Conservation (phyloP, 1,139 yeast species). For the Magnusiomyces fungicola region DNA sequence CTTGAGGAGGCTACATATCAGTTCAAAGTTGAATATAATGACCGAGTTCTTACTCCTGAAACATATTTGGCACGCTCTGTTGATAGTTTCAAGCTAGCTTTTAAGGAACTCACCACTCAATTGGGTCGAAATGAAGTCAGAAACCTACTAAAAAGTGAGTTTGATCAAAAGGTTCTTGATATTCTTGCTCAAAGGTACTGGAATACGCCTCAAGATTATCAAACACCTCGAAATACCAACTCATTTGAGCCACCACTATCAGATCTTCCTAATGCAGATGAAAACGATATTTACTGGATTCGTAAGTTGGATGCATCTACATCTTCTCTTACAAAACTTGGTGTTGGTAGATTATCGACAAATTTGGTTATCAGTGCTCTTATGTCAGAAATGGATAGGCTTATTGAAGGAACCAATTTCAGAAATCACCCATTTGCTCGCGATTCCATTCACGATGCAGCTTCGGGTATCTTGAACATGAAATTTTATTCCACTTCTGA, state of each 20-base stretch:
- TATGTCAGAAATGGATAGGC: conserved; percentile 64
- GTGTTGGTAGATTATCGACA: conserved; percentile 88
- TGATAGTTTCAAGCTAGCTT: conserved; percentile 76
- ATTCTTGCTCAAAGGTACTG: conserved; percentile 85
- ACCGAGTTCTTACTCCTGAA: conserved; percentile 86
- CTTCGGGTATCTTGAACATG: conserved; percentile 64
- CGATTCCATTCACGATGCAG: conserved; percentile 77
- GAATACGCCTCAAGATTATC: conserved; percentile 50
- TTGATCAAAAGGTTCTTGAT: conserved; percentile 85
- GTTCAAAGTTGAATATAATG: conserved; percentile 94
- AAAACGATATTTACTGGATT: conserved; percentile 80
- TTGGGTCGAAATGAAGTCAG: conserved; percentile 80
- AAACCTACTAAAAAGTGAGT: conserved; percentile 68
- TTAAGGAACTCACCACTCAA: conserved; percentile 76
- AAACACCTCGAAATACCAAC: conserved; percentile 3
- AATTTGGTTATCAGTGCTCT: conserved; percentile 74
- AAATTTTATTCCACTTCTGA: conserved; percentile 91
- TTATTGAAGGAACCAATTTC: conserved; percentile 67
- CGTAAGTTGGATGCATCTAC: conserved; percentile 78
- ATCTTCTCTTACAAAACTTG: conserved; percentile 78
- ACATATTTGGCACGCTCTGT: conserved; percentile 88
- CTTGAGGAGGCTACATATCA: conserved; percentile 88
- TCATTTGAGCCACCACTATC: conserved; percentile 43
- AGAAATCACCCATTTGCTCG: conserved; percentile 79
- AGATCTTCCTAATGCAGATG: conserved; percentile 46